Evolutionary conservation across 2,329 filamentous ascomycete species (phyloP), one percentile per base, ranked within the genome.

Genomic region (Polytolypa hystricis): DNA sequence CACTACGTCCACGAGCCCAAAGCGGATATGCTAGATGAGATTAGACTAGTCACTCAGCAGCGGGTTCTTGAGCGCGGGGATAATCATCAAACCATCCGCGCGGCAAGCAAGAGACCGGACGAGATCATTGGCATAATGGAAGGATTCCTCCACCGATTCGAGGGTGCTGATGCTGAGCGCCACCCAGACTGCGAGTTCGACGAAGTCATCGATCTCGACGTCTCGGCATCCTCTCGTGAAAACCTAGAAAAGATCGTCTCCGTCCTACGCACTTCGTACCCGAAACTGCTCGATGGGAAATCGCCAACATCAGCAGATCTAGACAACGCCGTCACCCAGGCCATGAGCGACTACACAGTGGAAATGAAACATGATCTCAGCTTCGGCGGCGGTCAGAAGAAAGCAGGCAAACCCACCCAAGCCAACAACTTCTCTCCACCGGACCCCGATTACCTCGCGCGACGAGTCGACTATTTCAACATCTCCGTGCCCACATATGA

Each of bases 21-120:
- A 42, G 66, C 60, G 12, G 51, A 64, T 26, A 65, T 84, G 45
- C 73, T 91, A 5, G 71, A 82, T 33, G 67, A 74, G 20, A 84
- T 96, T 43, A 74, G 83, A 30, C 66, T 74, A 39, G 69, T 89
- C 17, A 93, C 86, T 1, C 79, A 76, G 39, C 72, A 79, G 44
- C 79, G 91, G 33, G 84, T 98, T 1, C 65, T 95, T 14, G 71
- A 76, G 4, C 81, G 91, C 15, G 91, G 91, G 10, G 86, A 98
- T 58, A 96, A 96, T 52, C 91, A 98, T 57, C 91, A 98, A 62
- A 98, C 91, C 0, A 96, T 98, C 41, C 86, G 91, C 52, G 87
- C 89, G 8, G 69, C 65, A n/a, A 81, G 75, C 30, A 81, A 83
- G 38, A 74, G 81, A 30, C 61, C 69, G 31, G 64, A 70, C 12